Base-by-base conservation (phyloP, 192 early-diverging fungal species). In the Funneliformis mosseae region DNA sequence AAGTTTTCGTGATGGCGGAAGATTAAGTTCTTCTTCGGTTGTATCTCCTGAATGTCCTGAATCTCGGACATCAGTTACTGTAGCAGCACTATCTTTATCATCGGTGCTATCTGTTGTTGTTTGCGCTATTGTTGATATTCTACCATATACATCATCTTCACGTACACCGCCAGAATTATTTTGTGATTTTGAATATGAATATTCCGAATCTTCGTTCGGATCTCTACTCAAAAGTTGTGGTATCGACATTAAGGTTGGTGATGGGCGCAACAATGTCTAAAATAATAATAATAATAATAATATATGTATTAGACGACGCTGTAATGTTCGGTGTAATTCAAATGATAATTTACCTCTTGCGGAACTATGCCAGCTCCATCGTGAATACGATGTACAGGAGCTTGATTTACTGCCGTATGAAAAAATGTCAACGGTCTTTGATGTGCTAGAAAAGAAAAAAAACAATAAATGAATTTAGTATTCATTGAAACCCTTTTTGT, bases 221-320 rank as follows among this genome's bases (percentile, higher is more conserved):
- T 81, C 79, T 23, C 55, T 23, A 11, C 70, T 80, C 46, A 83
- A 62, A 16, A 83, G 46, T 41, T 81, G 79, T n/a, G 79, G 50
- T 41, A 83, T 83, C 5, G 82, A 83, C 82, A 83, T 83, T 50
- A 80, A 71, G 12, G 33, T 33, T 33, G 82, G 73, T 8, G 79
- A 42, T 12, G 66, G 68, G 23, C 59, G 74, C n/a, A 74, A 50
- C 14, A 76, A 39, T 76, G 48, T 21, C 74, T 76, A 46, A 25
- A 33, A 27, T 50, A 46, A n/a, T 41, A 21, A 9, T 8, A n/a
- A 50, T 50, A 16, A 4, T 55, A 50, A 14, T 76, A 63, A 76
- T 33, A 33, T 33, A 46, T 23, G 11, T 25, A 3, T 43, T 43
- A 45, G 5, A 45, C 43, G 5, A 33, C 12, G 33, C 5, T 28